These are phyloP conservation scores for Cubamyces lactineus DNA, from an alignment of 768 basidiomycete species.

Conservation along the genomic window DNA sequence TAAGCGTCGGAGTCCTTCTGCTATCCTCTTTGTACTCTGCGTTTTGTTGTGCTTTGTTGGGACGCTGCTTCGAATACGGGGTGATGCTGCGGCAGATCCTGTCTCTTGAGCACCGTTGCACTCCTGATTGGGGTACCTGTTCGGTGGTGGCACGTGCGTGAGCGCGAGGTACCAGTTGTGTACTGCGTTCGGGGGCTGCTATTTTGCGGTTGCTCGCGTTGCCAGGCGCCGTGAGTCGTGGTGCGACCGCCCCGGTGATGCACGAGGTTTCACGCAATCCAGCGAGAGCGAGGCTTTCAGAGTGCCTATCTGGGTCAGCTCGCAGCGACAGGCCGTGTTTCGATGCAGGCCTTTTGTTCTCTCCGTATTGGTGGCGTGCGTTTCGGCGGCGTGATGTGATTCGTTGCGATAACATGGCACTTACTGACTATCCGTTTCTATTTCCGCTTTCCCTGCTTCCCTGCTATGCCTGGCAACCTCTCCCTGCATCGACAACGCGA, in stretches of 20 bases:
- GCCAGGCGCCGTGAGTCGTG: neutral
- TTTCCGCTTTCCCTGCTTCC: neutral
- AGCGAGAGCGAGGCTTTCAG: neutral
- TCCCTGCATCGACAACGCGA: slow-evolving; percentile 1
- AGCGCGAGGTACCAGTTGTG: no score
- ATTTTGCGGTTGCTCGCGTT: neutral
- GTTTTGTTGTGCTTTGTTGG: neutral
- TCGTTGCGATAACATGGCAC: neutral
- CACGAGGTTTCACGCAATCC: neutral
- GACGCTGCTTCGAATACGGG: slow-evolving; percentile 1
- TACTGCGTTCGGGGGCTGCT: neutral
- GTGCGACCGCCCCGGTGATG: slow-evolving; percentile 3
- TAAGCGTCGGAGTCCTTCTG: slow-evolving; percentile 35
- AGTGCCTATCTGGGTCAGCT: neutral
- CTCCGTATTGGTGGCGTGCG: slow-evolving; percentile 14
- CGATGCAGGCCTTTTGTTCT: neutral
- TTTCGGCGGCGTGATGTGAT: no score
- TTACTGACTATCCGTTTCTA: slow-evolving; percentile 10
- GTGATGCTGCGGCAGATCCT: neutral
- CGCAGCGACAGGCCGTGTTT: neutral
- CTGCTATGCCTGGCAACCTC: neutral
- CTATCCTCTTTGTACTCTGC: slow-evolving; percentile 2
- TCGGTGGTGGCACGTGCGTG: slow-evolving; percentile 5
- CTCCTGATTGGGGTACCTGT: slow-evolving; percentile 8
- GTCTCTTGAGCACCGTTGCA: neutral